Evolutionary conservation across 2,329 filamentous ascomycete species (phyloP), one percentile per base, ranked within the genome.

Genomic region (Colletotrichum lentis): DNA sequence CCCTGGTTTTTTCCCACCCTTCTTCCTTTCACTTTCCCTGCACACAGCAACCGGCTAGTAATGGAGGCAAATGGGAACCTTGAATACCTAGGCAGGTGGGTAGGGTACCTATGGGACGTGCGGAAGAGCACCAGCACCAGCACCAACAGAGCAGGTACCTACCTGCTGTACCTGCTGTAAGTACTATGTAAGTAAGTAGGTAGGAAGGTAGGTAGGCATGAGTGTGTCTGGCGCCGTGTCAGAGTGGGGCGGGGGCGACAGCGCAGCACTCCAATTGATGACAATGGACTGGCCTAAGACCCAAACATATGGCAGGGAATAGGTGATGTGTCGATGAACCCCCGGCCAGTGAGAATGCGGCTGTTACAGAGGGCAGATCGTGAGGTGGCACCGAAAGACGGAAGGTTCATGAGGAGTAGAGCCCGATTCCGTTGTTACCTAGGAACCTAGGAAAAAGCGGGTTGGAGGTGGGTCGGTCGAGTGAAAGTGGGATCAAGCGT

Each of bases 321-420:
- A 55, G 24, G 61, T 43, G 53, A 64, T 64, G 62, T 47, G 54
- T 24, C 12, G 22, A 49, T 46, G 55, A 57, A 12, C 27, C 55
- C 41, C 18, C 35, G 61, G 54, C 65, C 65, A 68, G 65, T 68
- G 54, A 65, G 31, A 60, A n/a, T 20, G 35, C 54, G 46, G 54
- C 41, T 43, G 20, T 43, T 24, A 16, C 24, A 57, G 35, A 43
- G 49, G 62, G 65, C 55, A 43, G 65, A 65, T 68, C 55, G 55
- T 55, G 62, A 65, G 59, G 65, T 64, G 65, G 65, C 62, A 60
- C 62, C 44, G 37, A 11, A n/a, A 24, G 43, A 22, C 52, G 52
- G 64, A 57, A 44, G 62, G 61, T 65, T 68, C 62, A 56, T 62
- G 53, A 63, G 59, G 64, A 56, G 27, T 18, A 64, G 44, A 54